Evolutionary conservation across 129 eudicot species (phyloP).

Genomic region (Gnaphalium uliginosum): DNA sequence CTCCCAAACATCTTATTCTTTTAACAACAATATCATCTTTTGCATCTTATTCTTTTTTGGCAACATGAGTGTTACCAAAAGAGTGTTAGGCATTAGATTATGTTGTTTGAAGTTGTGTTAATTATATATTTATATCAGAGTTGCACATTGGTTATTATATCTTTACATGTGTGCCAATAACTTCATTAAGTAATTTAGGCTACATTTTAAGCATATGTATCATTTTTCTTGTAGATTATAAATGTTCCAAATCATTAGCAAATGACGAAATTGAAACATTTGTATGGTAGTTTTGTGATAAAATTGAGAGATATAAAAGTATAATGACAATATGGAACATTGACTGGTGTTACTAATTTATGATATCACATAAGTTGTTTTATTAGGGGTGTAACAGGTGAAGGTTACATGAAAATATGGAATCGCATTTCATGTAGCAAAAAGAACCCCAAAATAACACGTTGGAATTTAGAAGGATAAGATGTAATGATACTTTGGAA

Average conservation of each 20-base stretch:
- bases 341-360: not conserved
- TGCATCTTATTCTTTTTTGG: conserved; percentile 1
- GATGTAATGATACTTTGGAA: conserved; percentile 19
- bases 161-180: too few species aligned
- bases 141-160: too few species aligned
- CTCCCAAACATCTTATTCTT: conserved; percentile 31
- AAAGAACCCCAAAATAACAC: not conserved
- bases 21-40: conserved; percentile 41
- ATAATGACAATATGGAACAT: not conserved
- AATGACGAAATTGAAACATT: not conserved
- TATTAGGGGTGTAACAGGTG: not conserved
- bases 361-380: not conserved
- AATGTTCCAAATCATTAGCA: not conserved
- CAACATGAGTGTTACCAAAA: too few species aligned
- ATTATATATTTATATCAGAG: too few species aligned
- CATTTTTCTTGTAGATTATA: too few species aligned
- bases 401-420: not conserved
- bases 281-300: not conserved
- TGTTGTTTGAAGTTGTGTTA: not conserved
- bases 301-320: not conserved
- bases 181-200: too few species aligned
- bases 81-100: not conserved
- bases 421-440: not conserved
- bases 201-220: too few species aligned
- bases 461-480: conserved; percentile 7